Percentiles rank a stretch among this genome's conserved stretches.
Conservation (phyloP, 352 stramenopile genomes). For the Discostella stelligera region DNA sequence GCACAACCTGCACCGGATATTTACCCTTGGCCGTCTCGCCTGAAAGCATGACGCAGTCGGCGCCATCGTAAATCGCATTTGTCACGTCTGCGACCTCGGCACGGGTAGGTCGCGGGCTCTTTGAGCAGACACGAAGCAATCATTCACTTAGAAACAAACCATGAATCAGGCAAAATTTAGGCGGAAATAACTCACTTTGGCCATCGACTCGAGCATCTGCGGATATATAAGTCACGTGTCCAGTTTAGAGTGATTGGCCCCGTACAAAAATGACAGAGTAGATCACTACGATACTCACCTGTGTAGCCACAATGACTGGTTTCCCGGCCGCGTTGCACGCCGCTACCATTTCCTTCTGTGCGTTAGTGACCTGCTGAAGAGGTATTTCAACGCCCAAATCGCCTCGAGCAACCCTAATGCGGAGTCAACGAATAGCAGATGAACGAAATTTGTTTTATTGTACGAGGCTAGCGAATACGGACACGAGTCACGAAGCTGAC, state of each 20-base stretch:
- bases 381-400: constrained; percentile 96
- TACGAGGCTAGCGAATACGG: not conserved
- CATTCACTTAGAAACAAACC: constrained; percentile 23
- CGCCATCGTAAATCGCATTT: constrained; percentile 98
- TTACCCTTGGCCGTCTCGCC: constrained; percentile 98
- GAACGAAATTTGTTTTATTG: not conserved
- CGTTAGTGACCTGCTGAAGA: constrained; percentile 86
- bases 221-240: constrained; percentile 85
- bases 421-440: not conserved
- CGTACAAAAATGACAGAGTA: constrained; percentile 42
- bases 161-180: constrained; percentile 75
- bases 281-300: constrained; percentile 80
- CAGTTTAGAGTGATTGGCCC: constrained; percentile 83
- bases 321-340: constrained; percentile 93
- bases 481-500: not conserved
- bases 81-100: constrained; percentile 99
- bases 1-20: constrained; percentile 92
- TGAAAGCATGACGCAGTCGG: constrained; percentile 98
- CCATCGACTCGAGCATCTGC: constrained; percentile 97
- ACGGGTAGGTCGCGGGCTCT: constrained; percentile 94
- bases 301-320: constrained; percentile 94
- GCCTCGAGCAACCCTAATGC: constrained; percentile 91
- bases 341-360: constrained; percentile 99
- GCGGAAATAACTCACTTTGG: constrained; percentile 56
- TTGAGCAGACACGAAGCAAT: not conserved